Evolutionary conservation across 768 basidiomycete genomes (phyloP), one percentile per base, ranked within the genome.

Genomic region (Austroboletus festivus): DNA sequence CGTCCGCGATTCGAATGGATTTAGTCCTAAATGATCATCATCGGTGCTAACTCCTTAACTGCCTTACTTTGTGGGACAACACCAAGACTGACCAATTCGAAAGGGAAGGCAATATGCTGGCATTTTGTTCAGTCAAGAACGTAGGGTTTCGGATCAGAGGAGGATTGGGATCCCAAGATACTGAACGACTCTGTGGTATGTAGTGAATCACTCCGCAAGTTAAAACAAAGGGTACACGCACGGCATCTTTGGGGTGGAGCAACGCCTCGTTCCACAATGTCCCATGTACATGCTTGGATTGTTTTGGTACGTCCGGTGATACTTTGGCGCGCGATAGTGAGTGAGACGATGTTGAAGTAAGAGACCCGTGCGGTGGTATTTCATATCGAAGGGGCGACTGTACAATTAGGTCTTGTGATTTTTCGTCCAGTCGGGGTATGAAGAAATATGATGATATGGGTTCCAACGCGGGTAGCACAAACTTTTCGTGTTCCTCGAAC

Each of bases 381-480:
- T 20, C 38, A 37, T 33, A 24, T 11, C 28, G 45, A 26, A 19
- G 16, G 13, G 35, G 38, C 21, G 30, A 66, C 53, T 72, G 73
- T 20, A 89, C 70, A 53, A 89, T 87, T 2, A 87, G 88, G 62
- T 91, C 83, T 60, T 89, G 88, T 3, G 88, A 87, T 53, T 77
- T 80, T 50, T 89, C 78, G n/a, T 73, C 68, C 38, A 91, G 67
- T n/a, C 56, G 65, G 10, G 86, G 83, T n/a, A 88, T 71, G 47
- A 77, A 81, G 64, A 89, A 89, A 13, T 51, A 63, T 1, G 78
- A 71, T 15, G 64, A 54, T 38, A 81, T 62, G 6, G 69, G 67
- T 9, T 75, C 65, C 19, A 81, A 65, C 19, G 15, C n/a, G 5
- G 55, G 54, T 24, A 66, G 54, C 1, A 31, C 31, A 30, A 59